Base-by-base conservation (phyloP, 371 early-diverging fungal genomes). In the Umbelopsis sp. region DNA sequence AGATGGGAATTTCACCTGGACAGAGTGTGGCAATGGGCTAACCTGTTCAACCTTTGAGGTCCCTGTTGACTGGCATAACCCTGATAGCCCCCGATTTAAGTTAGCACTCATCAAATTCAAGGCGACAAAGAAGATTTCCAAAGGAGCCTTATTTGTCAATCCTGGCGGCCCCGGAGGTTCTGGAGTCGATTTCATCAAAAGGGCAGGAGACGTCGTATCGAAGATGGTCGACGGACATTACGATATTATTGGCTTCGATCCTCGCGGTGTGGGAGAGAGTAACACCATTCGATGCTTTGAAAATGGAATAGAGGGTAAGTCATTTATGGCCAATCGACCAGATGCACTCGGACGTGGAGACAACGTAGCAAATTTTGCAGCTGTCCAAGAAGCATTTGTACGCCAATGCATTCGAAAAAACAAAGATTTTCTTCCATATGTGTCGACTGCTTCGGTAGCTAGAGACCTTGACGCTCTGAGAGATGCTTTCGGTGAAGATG, bases 221-320 rank as follows among this genome's bases (percentile, higher is more conserved):
- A 44, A 38, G 20, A 20, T 74, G 29, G 52, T 71, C n/a, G 73
- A 70, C 38, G 72, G 74, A 16, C 64, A 67, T 4, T 71, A 73
- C 65, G 80, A 80, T 50, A 63, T 75, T 24, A 50, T 80, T 65
- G 75, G 80, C 18, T 80, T 76, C 44, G 80, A 80, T 50, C 77
- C 77, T 12, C 67, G 80, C 64, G 80, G 80, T 32, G 69, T 80
- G 11, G 74, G 70, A 4, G 50, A 46, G 1, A 72, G 71, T 52
- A 32, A 69, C n/a, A 63, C 80, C 6, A 63, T 80, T 52, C 41
- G 45, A 3, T 80, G 77, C 71, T 73, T 52, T 67, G 48, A 64
- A 22, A 48, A 63, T n/a, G 63, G 69, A 20, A 38, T 38, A 16
- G 63, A 63, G 37, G 20, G 45, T 44, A 63, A 63, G 10, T 16